Evolutionary conservation across 2,329 filamentous ascomycete species (phyloP).

Genomic region (Cyphellophora europaea): DNA sequence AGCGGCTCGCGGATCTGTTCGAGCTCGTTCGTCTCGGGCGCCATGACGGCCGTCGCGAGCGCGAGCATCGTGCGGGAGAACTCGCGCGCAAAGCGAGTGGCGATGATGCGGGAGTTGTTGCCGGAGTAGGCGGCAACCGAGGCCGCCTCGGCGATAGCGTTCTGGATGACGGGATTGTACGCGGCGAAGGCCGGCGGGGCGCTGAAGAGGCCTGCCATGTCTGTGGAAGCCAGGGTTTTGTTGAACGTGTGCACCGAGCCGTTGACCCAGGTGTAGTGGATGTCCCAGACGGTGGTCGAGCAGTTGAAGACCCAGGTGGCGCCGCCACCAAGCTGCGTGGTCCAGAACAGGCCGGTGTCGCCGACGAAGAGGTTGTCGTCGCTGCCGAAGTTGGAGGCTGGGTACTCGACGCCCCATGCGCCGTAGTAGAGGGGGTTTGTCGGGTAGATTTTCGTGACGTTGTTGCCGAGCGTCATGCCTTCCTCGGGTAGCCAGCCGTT

Average conservation of each 20-base stretch:
- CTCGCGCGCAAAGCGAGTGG: not conserved
- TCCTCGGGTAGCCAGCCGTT: not conserved
- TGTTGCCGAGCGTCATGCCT: not conserved
- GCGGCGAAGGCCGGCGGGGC: not conserved
- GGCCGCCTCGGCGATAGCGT: not conserved
- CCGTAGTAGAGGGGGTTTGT: not conserved
- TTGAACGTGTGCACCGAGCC: slow-evolving; percentile 1
- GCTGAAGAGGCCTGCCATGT: not conserved
- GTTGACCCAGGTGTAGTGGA: slow-evolving; percentile 17
- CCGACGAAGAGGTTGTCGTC: not conserved
- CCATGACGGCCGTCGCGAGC: not conserved
- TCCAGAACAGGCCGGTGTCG: not conserved
- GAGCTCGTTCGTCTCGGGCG: not conserved
- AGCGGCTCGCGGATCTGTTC: not conserved
- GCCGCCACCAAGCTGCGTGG: slow-evolving; percentile 2
- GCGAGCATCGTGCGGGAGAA: not conserved
- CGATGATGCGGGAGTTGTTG: not conserved
- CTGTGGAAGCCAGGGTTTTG: not conserved
- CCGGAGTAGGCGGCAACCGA: not conserved
- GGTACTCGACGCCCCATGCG: not conserved
- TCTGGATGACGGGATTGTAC: not conserved
- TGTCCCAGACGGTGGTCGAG: slow-evolving; percentile 17
- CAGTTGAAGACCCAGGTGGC: slow-evolving; percentile 13
- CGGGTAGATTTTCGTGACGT: not conserved
- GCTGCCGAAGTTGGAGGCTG: not conserved